Conservation (phyloP, 352 stramenopile species). For the Globisporangium orthogonon region DNA sequence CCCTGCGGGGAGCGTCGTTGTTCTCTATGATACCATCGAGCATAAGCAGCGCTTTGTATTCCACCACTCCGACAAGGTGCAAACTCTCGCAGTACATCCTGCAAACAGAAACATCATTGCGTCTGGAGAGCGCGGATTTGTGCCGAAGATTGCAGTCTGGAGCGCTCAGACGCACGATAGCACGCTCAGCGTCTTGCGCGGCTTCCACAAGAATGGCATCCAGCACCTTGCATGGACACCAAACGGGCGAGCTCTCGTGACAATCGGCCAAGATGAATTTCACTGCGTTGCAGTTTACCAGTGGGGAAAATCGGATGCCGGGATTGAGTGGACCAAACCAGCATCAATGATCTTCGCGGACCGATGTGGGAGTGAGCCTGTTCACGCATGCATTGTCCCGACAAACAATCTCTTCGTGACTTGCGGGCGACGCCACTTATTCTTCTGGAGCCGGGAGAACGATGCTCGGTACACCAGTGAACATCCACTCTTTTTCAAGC, state of each 20-base stretch:
- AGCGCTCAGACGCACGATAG: slow-evolving; percentile 27
- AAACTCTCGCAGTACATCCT: slow-evolving; percentile 53
- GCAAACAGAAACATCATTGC: slow-evolving; percentile 39
- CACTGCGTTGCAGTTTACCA: slow-evolving; percentile 77
- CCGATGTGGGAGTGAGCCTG: slow-evolving; percentile 36
- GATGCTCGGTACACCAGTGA: slow-evolving; percentile 42
- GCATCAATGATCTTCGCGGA: slow-evolving; percentile 49
- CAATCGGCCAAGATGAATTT: slow-evolving; percentile 56
- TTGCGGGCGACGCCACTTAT: slow-evolving; percentile 50
- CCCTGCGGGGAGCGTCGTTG: slow-evolving; percentile 46
- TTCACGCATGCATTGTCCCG: slow-evolving; percentile 33
- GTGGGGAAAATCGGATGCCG: slow-evolving; percentile 29
- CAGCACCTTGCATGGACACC: slow-evolving; percentile 64
- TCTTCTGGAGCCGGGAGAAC: slow-evolving; percentile 68
- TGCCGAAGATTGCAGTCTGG: slow-evolving; percentile 70
- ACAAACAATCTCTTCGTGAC: slow-evolving; percentile 62
- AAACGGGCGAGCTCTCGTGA: slow-evolving; percentile 61
- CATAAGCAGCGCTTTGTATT: slow-evolving; percentile 65
- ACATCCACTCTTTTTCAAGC: slow-evolving; percentile 41
- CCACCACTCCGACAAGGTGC: slow-evolving; percentile 58
- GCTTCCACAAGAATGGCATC: slow-evolving; percentile 64
- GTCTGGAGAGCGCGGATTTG: slow-evolving; percentile 45
- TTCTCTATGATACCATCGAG: slow-evolving; percentile 65
- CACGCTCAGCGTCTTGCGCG: slow-evolving; percentile 52
- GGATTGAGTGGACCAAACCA: slow-evolving; percentile 46